A percentile compares a stretch with the other conserved stretches of the same genome.
phyloP scores from a whole-genome alignment of 768 basidiomycete species.

The Lactifluus piperatus region DNA sequence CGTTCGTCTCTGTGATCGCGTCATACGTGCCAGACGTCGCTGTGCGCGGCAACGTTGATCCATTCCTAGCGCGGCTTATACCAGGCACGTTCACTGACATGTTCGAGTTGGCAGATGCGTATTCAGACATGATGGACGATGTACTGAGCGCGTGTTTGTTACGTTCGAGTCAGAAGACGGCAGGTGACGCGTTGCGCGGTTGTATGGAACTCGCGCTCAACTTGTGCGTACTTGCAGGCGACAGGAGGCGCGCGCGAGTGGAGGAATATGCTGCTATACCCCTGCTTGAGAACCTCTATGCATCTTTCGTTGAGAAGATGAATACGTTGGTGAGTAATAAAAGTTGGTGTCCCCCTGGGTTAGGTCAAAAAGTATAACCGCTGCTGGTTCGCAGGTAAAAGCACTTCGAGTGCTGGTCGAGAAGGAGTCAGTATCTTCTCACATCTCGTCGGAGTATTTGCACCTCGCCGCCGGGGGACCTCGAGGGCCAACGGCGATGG shows the following conservation, averaged over 20 bases:
- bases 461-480: conserved; percentile 12
- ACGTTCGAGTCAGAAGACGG: conserved; percentile 54
- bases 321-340: conserved; percentile 42
- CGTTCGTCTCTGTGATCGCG: conserved; percentile 59
- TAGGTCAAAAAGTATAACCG: not conserved
- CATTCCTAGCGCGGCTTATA: conserved; percentile 39
- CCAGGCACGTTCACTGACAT: conserved; percentile 49
- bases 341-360: not conserved
- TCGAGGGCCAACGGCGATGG: conserved; percentile 6
- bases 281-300: conserved; percentile 44
- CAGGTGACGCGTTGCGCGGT: conserved; percentile 55
- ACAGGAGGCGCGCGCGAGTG: conserved; percentile 43
- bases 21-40: conserved; percentile 75
- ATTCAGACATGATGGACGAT: conserved; percentile 62
- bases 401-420: conserved; percentile 49
- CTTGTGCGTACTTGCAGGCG: conserved; percentile 56
- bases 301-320: conserved; percentile 48
- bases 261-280: conserved; percentile 60
- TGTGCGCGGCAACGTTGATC: conserved; percentile 67
- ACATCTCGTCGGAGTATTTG: conserved; percentile 17
- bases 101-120: conserved; percentile 58
- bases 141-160: conserved; percentile 71
- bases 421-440: conserved; percentile 28
- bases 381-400: conserved; percentile 36
- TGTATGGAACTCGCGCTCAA: conserved; percentile 59